A percentile compares a stretch with the other conserved stretches of the same genome.
Conservation (phyloP, 306 rosid species). For the Herpetospermum pedunculosum region DNA sequence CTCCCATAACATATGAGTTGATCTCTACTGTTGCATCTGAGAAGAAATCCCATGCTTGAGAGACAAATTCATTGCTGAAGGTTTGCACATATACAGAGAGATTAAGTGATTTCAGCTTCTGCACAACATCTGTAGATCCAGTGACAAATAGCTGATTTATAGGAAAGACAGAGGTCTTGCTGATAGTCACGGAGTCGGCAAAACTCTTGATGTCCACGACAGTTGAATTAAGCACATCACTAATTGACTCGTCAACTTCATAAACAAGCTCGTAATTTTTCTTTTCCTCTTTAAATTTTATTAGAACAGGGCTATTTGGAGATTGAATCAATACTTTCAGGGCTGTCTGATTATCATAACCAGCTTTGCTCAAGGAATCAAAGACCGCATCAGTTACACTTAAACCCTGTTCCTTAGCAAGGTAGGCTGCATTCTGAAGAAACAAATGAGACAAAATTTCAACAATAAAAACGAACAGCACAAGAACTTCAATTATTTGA, state of each 20-base stretch:
- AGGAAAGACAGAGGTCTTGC: conserved; percentile 48
- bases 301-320: conserved; percentile 55
- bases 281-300: conserved; percentile 37
- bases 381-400: conserved; percentile 45
- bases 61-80: conserved; percentile 81
- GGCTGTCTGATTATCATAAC: conserved; percentile 40
- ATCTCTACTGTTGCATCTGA: conserved; percentile 80
- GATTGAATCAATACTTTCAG: conserved; percentile 69
- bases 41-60: conserved; percentile 94
- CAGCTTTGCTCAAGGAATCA: conserved; percentile 46
- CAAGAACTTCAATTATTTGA: background rate
- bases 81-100: conserved; percentile 62
- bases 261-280: conserved; percentile 55
- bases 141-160: conserved; percentile 9
- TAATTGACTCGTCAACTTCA: conserved; percentile 38
- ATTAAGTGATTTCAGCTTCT: conserved; percentile 28
- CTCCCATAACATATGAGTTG: conserved; percentile 38
- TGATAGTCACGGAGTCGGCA: conserved; percentile 54
- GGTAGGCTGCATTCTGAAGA: conserved; percentile 76
- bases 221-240: conserved; percentile 32
- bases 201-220: conserved; percentile 47
- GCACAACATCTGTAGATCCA: conserved; percentile 21
- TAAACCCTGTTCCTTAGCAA: conserved; percentile 36
- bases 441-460: background rate
- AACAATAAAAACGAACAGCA: background rate